A percentile compares a stretch with the other conserved stretches of the same genome.
These are phyloP conservation scores for Auricularia sp. DNA, from an alignment of 768 basidiomycete genomes.

Conservation along the genomic window DNA sequence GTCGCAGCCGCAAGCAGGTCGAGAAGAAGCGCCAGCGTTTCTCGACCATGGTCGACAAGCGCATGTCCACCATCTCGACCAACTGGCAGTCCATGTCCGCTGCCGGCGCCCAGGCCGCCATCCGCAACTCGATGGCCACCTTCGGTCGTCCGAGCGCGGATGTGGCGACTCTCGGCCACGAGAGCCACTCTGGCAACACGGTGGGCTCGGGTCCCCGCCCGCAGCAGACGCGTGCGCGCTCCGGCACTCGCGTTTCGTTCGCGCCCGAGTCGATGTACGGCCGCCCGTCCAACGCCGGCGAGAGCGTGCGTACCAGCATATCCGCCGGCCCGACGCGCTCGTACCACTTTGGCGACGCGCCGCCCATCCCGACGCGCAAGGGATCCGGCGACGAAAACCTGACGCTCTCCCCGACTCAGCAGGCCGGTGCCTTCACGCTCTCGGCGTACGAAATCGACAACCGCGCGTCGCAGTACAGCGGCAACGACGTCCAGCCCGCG, in stretches of 20 bases:
- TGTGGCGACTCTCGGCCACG: neutral
- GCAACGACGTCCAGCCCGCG: conserved; percentile 48
- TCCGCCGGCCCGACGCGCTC: conserved; percentile 32
- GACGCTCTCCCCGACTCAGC: conserved; percentile 35
- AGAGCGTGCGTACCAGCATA: conserved; percentile 32
- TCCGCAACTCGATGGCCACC: conserved; percentile 22
- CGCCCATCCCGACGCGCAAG: conserved; percentile 30
- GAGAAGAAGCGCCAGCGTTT: conserved; percentile 44
- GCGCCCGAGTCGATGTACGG: conserved; percentile 33
- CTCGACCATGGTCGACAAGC: conserved; percentile 60
- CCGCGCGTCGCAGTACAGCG: conserved; percentile 33
- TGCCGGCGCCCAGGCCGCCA: conserved; percentile 62
- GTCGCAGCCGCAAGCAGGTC: conserved; percentile 38
- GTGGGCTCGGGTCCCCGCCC: neutral
- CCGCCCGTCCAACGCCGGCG: conserved; percentile 14
- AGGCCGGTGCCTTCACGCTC: conserved; percentile 29
- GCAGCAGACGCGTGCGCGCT: neutral
- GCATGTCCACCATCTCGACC: conserved; percentile 71
- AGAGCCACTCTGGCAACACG: neutral
- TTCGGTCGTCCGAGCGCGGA: conserved; percentile 21
- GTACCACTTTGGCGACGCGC: conserved; percentile 30
- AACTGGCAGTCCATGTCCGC: conserved; percentile 69
- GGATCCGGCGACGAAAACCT: conserved; percentile 5
- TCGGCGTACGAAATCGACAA: conserved; percentile 28
- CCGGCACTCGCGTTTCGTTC: conserved; percentile 54